A percentile compares a stretch with the other conserved stretches of the same genome.
phyloP scores from a whole-genome alignment of 225 moss, liverwort and hornwort species.

The Marchantia polymorpha region DNA sequence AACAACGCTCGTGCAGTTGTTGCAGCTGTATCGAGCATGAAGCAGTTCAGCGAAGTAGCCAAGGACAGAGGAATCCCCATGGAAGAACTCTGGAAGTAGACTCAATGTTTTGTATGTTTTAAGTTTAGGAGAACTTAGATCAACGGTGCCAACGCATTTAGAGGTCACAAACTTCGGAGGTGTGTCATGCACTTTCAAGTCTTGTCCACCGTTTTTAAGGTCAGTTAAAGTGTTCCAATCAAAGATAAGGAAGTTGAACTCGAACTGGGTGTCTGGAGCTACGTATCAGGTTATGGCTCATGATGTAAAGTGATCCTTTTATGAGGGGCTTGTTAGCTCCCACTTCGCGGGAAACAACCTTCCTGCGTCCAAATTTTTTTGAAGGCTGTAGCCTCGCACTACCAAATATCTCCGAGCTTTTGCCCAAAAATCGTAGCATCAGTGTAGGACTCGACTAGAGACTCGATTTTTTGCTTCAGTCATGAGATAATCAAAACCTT shows the following conservation, averaged over 20 bases:
- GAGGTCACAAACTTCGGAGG: not conserved
- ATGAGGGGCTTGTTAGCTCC: not conserved
- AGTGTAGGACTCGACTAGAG: not conserved
- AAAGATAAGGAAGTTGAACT: not conserved
- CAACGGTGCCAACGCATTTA: not conserved
- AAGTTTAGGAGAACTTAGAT: slow-evolving; percentile 8
- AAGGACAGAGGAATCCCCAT: slow-evolving; percentile 91
- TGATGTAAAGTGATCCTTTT: not conserved
- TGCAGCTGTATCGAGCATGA: slow-evolving; percentile 80
- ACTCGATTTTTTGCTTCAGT: not conserved
- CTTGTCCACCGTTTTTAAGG: not conserved
- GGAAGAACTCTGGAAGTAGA: slow-evolving; percentile 97
- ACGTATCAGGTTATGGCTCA: not conserved
- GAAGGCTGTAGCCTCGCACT: slow-evolving; percentile 2
- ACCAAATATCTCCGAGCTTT: not conserved
- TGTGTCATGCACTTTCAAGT: not conserved
- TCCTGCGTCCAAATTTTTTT: not conserved
- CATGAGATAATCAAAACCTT: not conserved
- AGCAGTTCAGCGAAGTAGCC: slow-evolving; percentile 82
- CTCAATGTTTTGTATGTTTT: not conserved
- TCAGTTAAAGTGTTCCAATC: not conserved
- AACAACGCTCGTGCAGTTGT: slow-evolving; percentile 94
- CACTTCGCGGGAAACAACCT: not conserved
- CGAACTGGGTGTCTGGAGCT: not conserved
- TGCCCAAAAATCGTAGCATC: not conserved